These are phyloP conservation scores for Amaranthus cruentus DNA, from an alignment of 148 eudicot genomes.

Conservation along the genomic window DNA sequence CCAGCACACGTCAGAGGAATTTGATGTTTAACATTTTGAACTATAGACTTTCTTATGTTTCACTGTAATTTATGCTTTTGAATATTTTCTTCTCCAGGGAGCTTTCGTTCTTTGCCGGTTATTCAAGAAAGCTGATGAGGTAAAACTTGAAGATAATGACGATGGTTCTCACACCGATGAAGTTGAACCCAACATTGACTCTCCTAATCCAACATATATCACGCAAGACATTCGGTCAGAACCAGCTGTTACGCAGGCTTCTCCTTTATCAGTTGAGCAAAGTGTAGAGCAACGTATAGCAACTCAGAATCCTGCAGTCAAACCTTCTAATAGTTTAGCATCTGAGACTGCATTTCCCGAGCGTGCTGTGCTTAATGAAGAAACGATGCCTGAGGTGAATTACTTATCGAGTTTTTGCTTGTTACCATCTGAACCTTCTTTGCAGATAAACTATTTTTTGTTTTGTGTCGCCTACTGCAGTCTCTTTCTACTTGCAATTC, in stretches of 20 bases:
- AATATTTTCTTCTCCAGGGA: slow-evolving; percentile 36
- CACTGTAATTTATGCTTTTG: neutral
- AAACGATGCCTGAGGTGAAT: slow-evolving; percentile 41
- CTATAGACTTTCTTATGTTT: neutral
- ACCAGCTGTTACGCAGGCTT: slow-evolving; percentile 25
- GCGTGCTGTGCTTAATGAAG: slow-evolving; percentile 27
- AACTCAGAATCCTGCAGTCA: slow-evolving; percentile 24
- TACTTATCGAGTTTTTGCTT: neutral
- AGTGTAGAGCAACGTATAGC: slow-evolving; percentile 32
- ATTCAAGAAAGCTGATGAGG: slow-evolving; percentile 62
- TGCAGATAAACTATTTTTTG: no score
- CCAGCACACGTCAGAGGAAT: neutral
- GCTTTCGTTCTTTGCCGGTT: slow-evolving; percentile 81
- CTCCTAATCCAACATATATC: slow-evolving; percentile 39
- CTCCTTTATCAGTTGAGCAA: slow-evolving; percentile 32
- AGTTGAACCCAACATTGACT: slow-evolving; percentile 36
- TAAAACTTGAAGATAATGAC: slow-evolving; percentile 47
- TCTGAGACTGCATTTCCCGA: slow-evolving; percentile 34
- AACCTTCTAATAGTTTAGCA: slow-evolving; percentile 27
- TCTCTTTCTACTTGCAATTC: neutral
- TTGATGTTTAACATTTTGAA: neutral
- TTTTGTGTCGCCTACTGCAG: no score
- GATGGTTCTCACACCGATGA: slow-evolving; percentile 53
- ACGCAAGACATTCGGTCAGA: slow-evolving; percentile 40
- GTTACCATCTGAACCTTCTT: neutral